Conservation (phyloP, 2,329 filamentous ascomycete genomes). For the Periglandula ipomoeae region DNA sequence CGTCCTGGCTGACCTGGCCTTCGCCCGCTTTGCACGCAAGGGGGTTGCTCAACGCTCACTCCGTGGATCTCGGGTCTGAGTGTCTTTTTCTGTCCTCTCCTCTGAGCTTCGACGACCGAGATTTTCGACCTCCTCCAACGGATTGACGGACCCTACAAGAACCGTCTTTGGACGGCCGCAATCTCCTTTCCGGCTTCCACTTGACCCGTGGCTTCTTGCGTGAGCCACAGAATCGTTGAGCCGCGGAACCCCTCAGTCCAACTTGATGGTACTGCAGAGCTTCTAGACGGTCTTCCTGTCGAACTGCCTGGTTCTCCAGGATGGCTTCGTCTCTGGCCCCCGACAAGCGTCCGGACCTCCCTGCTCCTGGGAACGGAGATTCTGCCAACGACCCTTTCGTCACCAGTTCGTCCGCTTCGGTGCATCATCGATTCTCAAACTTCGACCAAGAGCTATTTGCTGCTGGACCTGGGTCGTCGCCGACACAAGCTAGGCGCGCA, state of each 20-base stretch:
- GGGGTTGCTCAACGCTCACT: neutral
- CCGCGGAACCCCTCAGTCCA: neutral
- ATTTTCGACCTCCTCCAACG: neutral
- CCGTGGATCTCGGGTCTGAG: neutral
- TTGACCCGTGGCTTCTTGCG: neutral
- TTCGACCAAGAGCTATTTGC: constrained; percentile 77
- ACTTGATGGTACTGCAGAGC: constrained; percentile 6
- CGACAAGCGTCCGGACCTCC: constrained; percentile 31
- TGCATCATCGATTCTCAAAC: constrained; percentile 64
- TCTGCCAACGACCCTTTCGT: constrained; percentile 49
- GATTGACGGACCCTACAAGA: constrained; percentile 1
- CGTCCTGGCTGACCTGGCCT: neutral
- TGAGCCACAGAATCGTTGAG: neutral
- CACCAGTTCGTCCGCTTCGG: constrained; percentile 32
- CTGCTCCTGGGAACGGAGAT: constrained; percentile 24
- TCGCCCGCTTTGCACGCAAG: constrained; percentile 1
- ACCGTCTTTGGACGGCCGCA: constrained; percentile 3
- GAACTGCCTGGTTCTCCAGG: constrained; percentile 12
- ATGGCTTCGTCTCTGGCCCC: constrained; percentile 36
- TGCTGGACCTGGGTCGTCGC: constrained; percentile 66
- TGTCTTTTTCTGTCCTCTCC: neutral
- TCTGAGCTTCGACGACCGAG: neutral
- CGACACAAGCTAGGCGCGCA: constrained; percentile 77
- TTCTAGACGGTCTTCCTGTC: constrained; percentile 16
- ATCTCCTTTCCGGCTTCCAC: neutral